A percentile compares a stretch with the other conserved stretches of the same genome.
These are phyloP conservation scores for Saturnispora mendoncae DNA, from an alignment of 805 yeast genomes.

Conservation along the genomic window DNA sequence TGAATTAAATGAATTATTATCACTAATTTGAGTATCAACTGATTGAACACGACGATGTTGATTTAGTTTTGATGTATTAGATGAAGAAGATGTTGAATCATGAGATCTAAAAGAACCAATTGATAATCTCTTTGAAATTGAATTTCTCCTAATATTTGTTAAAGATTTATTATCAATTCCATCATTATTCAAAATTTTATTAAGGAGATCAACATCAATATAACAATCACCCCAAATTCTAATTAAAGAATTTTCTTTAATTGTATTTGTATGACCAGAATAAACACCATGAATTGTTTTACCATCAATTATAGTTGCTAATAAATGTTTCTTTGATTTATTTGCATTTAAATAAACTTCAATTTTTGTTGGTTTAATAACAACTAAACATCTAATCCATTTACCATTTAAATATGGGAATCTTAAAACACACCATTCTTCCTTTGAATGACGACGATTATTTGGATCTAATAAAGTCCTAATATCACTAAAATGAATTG, in stretches of 20 bases:
- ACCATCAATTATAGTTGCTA: slow-evolving; percentile 40
- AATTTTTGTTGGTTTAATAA: slow-evolving; percentile 40
- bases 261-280: slow-evolving; percentile 48
- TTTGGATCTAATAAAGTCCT: slow-evolving; percentile 48
- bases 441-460: slow-evolving; percentile 34
- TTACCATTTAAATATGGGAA: slow-evolving; percentile 49
- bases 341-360: slow-evolving; percentile 45
- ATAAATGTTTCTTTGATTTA: slow-evolving; percentile 40
- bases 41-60: slow-evolving; percentile 22
- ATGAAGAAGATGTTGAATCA: slow-evolving; percentile 13
- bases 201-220: slow-evolving; percentile 31
- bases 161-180: slow-evolving; percentile 15
- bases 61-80: slow-evolving; percentile 12
- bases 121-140: slow-evolving; percentile 23
- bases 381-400: slow-evolving; percentile 50
- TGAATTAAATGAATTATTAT: slow-evolving; percentile 19
- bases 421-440: slow-evolving; percentile 56
- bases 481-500: slow-evolving; percentile 46
- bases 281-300: slow-evolving; percentile 45
- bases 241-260: slow-evolving; percentile 48
- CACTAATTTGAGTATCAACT: slow-evolving; percentile 20
- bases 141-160: slow-evolving; percentile 8
- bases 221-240: slow-evolving; percentile 47
- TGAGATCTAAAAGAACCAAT: slow-evolving; percentile 21
- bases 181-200: slow-evolving; percentile 11